phyloP scores from a whole-genome alignment of 2,329 filamentous ascomycete genomes.

The Claviceps sp. region DNA sequence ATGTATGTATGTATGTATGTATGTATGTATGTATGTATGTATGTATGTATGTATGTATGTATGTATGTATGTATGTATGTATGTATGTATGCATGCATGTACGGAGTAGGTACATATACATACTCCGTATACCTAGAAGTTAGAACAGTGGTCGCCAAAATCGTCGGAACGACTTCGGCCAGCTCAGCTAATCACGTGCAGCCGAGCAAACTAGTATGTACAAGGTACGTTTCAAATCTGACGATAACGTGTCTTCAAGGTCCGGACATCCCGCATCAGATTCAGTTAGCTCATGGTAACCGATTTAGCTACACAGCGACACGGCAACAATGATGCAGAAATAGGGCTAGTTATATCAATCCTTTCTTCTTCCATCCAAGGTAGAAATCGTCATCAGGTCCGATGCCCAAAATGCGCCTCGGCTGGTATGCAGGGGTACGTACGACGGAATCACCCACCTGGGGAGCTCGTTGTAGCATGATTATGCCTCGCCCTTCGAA shows the following conservation, averaged over 20 bases:
- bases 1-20: too few relatives aligned
- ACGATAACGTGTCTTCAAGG: conserved; percentile 6
- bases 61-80: too few relatives aligned
- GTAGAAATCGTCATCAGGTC: not conserved
- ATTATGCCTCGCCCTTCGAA: conserved; percentile 5
- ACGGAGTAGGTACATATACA: too few relatives aligned
- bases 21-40: too few relatives aligned
- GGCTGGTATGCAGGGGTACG: conserved; percentile 49
- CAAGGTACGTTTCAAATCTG: not conserved
- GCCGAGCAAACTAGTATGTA: not conserved
- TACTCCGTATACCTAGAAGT: too few relatives aligned
- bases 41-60: too few relatives aligned
- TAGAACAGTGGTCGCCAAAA: not conserved
- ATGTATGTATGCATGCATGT: too few relatives aligned
- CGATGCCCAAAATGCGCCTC: conserved; percentile 39
- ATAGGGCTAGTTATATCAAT: not conserved
- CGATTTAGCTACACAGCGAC: not conserved
- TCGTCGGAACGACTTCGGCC: not conserved
- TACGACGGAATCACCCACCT: conserved; percentile 6
- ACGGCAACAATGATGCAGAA: conserved; percentile 1
- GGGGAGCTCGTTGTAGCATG: not conserved
- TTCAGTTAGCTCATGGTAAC: not conserved
- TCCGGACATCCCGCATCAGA: not conserved
- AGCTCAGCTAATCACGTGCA: conserved; percentile 3
- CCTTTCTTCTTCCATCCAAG: not conserved